Evolutionary conservation across 192 early-diverging fungal genomes (phyloP), one percentile per base, ranked within the genome.

Genomic region (Coemansia reversa): DNA sequence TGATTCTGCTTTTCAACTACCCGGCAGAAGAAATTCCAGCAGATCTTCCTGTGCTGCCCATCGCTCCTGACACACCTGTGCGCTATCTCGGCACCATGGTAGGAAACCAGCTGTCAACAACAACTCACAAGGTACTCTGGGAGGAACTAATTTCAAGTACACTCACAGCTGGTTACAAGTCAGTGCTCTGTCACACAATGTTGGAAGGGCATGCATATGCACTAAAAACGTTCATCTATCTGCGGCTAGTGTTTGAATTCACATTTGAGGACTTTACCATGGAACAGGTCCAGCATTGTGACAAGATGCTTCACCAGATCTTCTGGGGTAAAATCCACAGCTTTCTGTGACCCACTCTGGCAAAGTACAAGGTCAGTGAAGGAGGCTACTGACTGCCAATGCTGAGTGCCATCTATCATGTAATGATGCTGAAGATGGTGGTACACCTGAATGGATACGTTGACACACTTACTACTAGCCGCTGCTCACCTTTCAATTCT

Each of bases 241-340:
- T 52, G 8, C 20, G 52, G 1, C 55, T 63, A 14, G n/a, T 29
- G 4, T 55, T 63, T 18, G 7, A 25, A 18, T 63, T 63, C 49
- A 51, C 22, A 14, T 55, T 63, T 11, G 62, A 63, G 62, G 20
- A 33, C 3, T 63, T 63, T 33, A 47, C 62, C 22, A 50, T 23
- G 20, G 52, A 18, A 4, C 35, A 28, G 33, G 23, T 63, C 52
- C 4, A 51, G 19, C 2, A 20, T 0, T 23, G 39, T 22, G 52
- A 63, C 18, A 29, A 19, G 3, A 4, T 19, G 30, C 7, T 63
- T 8, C 62, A 52, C 11, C 33, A 33, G 14, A 32, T 22, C 1
- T 23, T 63, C 9, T 63, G 62, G 62, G 29, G 50, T 5, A 18
- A 14, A 12, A 8, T 4, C 28, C 27, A 33, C 16, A 30, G 49